Conservation (phyloP, 2,329 filamentous ascomycete genomes). For the Colletotrichum spinosum region DNA sequence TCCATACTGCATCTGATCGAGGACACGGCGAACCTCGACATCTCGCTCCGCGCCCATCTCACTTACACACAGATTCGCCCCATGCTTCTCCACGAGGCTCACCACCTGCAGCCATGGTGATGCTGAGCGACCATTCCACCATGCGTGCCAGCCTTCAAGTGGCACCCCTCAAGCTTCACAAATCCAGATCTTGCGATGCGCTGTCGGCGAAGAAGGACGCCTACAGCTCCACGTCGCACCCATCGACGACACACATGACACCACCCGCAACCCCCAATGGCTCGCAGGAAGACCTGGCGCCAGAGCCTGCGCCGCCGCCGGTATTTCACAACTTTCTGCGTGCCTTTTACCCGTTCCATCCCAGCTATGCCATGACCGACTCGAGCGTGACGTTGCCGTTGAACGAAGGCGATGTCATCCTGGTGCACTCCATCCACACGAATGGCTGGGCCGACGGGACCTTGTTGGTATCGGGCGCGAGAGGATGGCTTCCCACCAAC, state of each 20-base stretch:
- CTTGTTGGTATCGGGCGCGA: constrained; percentile 82
- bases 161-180: constrained; percentile 68
- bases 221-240: constrained; percentile 55
- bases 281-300: constrained; percentile 69
- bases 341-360: constrained; percentile 93
- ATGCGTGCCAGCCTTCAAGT: constrained; percentile 70
- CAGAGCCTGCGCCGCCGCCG: constrained; percentile 60
- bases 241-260: constrained; percentile 72
- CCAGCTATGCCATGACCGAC: constrained; percentile 79
- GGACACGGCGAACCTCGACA: neutral
- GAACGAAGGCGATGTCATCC: constrained; percentile 89
- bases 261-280: constrained; percentile 81
- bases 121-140: constrained; percentile 57
- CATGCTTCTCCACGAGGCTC: constrained; percentile 51
- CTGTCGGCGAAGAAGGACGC: constrained; percentile 43
- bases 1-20: constrained; percentile 1
- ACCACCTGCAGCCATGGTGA: constrained; percentile 57
- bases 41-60: neutral
- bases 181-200: constrained; percentile 47
- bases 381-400: constrained; percentile 90
- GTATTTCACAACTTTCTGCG: constrained; percentile 95
- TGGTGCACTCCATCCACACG: constrained; percentile 96
- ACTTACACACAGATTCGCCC: constrained; percentile 33
- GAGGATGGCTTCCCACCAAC: constrained; percentile 97
- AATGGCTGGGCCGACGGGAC: constrained; percentile 99